Evolutionary conservation across 2,329 filamentous ascomycete genomes (phyloP), one percentile per base, ranked within the genome.

Genomic region (Pestalotiopsis sp.): DNA sequence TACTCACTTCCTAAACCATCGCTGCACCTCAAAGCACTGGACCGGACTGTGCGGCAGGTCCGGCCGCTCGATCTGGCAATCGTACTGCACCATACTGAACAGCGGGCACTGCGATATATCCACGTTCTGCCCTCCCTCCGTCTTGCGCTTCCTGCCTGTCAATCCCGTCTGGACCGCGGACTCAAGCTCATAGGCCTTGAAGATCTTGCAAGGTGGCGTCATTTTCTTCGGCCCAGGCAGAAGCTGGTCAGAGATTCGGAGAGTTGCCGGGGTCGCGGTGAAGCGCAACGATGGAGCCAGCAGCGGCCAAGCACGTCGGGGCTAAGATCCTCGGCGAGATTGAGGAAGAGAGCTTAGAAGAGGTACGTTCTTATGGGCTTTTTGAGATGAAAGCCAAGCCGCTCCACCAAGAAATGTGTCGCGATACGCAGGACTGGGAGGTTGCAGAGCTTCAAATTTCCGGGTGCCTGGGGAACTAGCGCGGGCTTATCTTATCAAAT

Each of bases 1-100:
- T 73, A 64, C 86, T 78, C 74, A 90, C 89, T 82, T 83, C 69
- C 89, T 82, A 75, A 90, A 91, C 75, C 88, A 81, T 68, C 88
- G 83, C 75, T 86, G 83, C 55, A 91, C 81, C 10, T 86, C 84
- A 79, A 81, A 86, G 75, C 89, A 91, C 68, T 78, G 78, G 58
- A 89, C 84, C 0, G 81, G 76, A 66, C 85, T 85, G 68, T 85
- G 77, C 64, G 73, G 76, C 44, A 76, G 74, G 60, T 81, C 78
- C 14, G 86, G 85, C 48, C 82, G 75, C 71, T 85, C 80, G 57
- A 90, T 84, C 69, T 82, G 77, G 76, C 89, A 91, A 56, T 85
- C 82, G 77, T 89, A 90, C 79, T 91, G 88, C 76, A 88, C 73
- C 81, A 91, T 83, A 73, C 83, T 81, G 67, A 88, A 75, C 67